Evolutionary conservation across 2,329 filamentous ascomycete species (phyloP), one percentile per base, ranked within the genome.

Genomic region (Exophiala calicioides): DNA sequence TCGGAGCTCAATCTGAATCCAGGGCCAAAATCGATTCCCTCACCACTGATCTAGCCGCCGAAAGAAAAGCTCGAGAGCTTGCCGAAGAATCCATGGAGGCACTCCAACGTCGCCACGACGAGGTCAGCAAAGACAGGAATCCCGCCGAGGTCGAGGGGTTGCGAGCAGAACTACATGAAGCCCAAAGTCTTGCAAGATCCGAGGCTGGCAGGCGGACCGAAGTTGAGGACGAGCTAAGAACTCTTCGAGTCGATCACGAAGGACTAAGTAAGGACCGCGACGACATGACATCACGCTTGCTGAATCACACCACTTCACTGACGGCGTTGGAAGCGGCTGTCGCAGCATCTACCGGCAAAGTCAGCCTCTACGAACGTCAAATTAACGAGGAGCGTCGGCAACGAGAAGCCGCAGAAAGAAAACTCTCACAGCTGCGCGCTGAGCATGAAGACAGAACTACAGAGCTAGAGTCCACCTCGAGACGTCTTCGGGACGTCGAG

Each of bases 41-140:
- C 39, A 78, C 74, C 16, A 70, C 77, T 3, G 89, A 96, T 47
- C 73, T 95, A 1, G 83, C 89, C 23, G 82, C 88, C 0, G 94
- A 98, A 68, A 88, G 78, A 62, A 85, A 81, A 51, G 85, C 88
- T 4, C 82, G 89, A 38, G 84, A 89, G 60, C 73, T 96, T 10
- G 90, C 93, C 0, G 93, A 98, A 62, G 91, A 96, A 49, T 94
- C 88, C 2, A 79, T 86, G 4, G 83, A 84, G 57, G 87, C 88
- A 19, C 85, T 90, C 2, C 86, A 95, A 64, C 86, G 83, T 66
- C 84, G 91, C 16, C 84, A 95, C 67, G 74, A 81, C 5, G 90
- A 96, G 58, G 75, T 98, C 2, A 91, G 97, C 63, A 77, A 77
- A 32, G 91, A 95, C 62, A 85, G 86, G 60, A 90, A 86, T 27